phyloP scores from a whole-genome alignment of 1,284 basidiomycete species.

The Cryptococcus sp. region DNA sequence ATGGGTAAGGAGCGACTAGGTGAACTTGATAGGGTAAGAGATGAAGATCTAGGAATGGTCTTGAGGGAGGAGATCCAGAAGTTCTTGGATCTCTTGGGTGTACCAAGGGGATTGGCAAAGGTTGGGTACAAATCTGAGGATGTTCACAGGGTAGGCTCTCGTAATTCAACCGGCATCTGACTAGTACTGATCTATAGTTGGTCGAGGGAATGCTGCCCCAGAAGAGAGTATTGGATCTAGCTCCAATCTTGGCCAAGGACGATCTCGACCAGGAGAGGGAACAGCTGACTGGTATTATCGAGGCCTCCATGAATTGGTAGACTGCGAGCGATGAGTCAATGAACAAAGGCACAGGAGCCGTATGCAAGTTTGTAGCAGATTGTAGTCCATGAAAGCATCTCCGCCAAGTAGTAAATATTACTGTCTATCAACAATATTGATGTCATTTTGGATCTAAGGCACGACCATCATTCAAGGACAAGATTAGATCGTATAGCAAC shows the following conservation, averaged over 20 bases:
- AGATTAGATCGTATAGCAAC: too few species aligned
- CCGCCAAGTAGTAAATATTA: too few species aligned
- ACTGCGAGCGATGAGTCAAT: too few species aligned
- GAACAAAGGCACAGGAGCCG: too few species aligned
- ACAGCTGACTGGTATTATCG: slow-evolving; percentile 68
- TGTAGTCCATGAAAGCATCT: too few species aligned
- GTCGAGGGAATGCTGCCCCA: slow-evolving; percentile 46
- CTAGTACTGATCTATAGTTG: slow-evolving; percentile 17
- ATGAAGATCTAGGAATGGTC: slow-evolving; percentile 73
- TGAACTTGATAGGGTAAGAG: slow-evolving; percentile 68
- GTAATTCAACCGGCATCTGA: neutral
- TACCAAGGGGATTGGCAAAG: slow-evolving; percentile 81
- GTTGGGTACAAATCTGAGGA: slow-evolving; percentile 65
- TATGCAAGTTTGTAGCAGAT: too few species aligned
- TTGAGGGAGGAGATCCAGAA: slow-evolving; percentile 84
- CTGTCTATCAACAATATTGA: too few species aligned
- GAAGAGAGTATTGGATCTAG: slow-evolving; percentile 43
- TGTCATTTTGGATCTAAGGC: too few species aligned
- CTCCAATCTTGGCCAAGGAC: slow-evolving; percentile 53
- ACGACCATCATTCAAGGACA: too few species aligned
- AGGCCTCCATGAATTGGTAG: slow-evolving; percentile 39
- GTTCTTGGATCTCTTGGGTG: slow-evolving; percentile 78
- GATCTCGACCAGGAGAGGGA: slow-evolving; percentile 72
- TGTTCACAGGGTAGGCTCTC: slow-evolving; percentile 25
- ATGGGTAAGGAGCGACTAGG: slow-evolving; percentile 62